Percentiles rank a stretch among this genome's conserved stretches.
These are phyloP conservation scores for Sonneratia alba DNA, from an alignment of 345 rosid genomes.

Conservation along the genomic window DNA sequence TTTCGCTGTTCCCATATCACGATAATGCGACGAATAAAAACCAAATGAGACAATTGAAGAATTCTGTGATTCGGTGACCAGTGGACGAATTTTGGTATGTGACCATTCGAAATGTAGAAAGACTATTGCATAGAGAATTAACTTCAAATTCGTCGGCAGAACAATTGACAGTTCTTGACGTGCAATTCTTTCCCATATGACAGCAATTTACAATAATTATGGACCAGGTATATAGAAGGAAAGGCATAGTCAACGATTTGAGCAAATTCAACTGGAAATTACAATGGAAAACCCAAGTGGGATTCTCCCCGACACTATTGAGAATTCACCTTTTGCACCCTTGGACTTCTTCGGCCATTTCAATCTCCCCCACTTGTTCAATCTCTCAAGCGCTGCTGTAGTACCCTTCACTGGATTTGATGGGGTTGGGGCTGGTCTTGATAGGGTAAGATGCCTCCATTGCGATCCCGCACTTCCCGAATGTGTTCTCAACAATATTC, in stretches of 20 bases:
- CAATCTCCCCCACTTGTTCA: background rate
- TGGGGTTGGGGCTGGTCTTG: slow-evolving; percentile 18
- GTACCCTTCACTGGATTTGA: slow-evolving; percentile 7
- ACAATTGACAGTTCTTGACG: background rate
- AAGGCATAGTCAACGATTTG: background rate
- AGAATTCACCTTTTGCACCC: background rate
- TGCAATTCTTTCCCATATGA: background rate
- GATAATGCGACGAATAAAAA: no score
- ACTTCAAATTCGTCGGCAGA: background rate
- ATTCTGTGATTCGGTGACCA: no score
- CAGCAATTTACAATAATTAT: background rate
- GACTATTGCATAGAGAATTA: background rate
- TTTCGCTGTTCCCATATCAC: no score
- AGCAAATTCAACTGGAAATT: background rate
- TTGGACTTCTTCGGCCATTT: background rate
- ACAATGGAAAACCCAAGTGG: background rate
- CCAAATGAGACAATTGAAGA: no score
- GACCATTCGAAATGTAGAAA: background rate
- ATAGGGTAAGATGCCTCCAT: slow-evolving; percentile 23
- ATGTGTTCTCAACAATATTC: slow-evolving; percentile 11
- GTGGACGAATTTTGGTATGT: no score
- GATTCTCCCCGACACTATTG: background rate
- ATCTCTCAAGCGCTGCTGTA: slow-evolving; percentile 39
- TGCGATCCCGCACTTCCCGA: slow-evolving; percentile 20
- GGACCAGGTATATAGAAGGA: background rate